phyloP scores from a whole-genome alignment of 495 filamentous ascomycete species.

The Tuber umbilicatum region DNA sequence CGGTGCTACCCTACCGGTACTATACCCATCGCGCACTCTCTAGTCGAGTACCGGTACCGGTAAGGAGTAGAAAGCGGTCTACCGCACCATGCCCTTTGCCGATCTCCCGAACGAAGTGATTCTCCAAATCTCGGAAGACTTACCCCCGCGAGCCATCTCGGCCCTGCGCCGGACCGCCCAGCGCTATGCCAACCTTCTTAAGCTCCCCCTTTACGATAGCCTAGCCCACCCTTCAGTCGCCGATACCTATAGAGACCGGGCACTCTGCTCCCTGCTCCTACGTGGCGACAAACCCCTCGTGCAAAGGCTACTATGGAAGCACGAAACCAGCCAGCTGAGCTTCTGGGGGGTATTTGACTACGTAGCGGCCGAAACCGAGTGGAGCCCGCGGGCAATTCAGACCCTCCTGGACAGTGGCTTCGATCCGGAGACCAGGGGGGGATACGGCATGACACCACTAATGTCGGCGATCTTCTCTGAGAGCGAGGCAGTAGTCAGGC shows the following conservation, averaged over 20 bases:
- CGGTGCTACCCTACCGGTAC: too few species aligned
- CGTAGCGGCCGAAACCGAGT: background rate
- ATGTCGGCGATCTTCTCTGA: background rate
- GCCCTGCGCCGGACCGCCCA: background rate
- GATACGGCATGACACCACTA: background rate
- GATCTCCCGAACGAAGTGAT: background rate
- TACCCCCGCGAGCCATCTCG: background rate
- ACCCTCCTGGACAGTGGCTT: background rate
- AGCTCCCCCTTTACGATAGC: background rate
- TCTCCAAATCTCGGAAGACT: background rate
- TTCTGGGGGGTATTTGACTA: background rate
- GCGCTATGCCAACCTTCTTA: background rate
- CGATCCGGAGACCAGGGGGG: background rate
- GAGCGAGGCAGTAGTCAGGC: background rate
- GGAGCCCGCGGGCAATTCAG: background rate
- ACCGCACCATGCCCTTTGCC: background rate
- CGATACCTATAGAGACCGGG: background rate
- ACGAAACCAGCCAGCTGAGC: background rate
- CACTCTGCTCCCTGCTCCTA: background rate
- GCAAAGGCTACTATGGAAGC: background rate
- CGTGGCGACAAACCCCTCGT: background rate
- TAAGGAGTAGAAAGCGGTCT: too few species aligned
- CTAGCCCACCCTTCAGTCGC: background rate
- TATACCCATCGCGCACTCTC: background rate
- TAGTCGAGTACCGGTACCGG: too few species aligned